phyloP scores from a whole-genome alignment of 805 yeast species.

The Candida broadrunensis region DNA sequence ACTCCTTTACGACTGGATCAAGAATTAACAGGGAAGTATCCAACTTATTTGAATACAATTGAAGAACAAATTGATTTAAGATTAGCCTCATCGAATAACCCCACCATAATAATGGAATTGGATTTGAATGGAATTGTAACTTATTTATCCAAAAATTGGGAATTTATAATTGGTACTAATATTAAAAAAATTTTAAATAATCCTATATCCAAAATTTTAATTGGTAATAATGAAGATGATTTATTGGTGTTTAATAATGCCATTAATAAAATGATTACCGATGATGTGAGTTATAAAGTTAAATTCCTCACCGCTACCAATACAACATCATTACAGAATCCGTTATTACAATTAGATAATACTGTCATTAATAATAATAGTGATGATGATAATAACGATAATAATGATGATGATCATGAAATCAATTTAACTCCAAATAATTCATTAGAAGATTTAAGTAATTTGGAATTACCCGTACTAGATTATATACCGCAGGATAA shows the following conservation, averaged over 20 bases:
- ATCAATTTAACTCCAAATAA: background rate
- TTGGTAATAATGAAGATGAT: slow-evolving; percentile 62
- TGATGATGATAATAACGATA: background rate
- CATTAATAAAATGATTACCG: slow-evolving; percentile 62
- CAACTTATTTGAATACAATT: slow-evolving; percentile 15
- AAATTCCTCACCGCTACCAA: slow-evolving; percentile 60
- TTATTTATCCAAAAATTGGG: slow-evolving; percentile 78
- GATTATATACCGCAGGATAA: background rate
- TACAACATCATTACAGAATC: slow-evolving; percentile 6
- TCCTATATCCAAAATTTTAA: slow-evolving; percentile 61
- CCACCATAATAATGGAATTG: slow-evolving; percentile 79
- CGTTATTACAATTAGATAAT: background rate
- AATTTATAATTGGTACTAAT: slow-evolving; percentile 66
- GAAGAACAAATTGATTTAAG: slow-evolving; percentile 53
- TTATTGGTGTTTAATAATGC: slow-evolving; percentile 67
- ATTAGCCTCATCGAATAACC: slow-evolving; percentile 64
- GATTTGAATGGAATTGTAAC: slow-evolving; percentile 76
- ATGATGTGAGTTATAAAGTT: slow-evolving; percentile 76
- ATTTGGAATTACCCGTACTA: background rate
- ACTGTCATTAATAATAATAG: background rate
- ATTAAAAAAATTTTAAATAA: slow-evolving; percentile 50
- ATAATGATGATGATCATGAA: background rate
- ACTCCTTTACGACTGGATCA: background rate
- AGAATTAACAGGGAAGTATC: background rate
- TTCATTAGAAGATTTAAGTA: background rate